These are phyloP conservation scores for Candida incommunis DNA, from an alignment of 805 yeast species.

Conservation along the genomic window DNA sequence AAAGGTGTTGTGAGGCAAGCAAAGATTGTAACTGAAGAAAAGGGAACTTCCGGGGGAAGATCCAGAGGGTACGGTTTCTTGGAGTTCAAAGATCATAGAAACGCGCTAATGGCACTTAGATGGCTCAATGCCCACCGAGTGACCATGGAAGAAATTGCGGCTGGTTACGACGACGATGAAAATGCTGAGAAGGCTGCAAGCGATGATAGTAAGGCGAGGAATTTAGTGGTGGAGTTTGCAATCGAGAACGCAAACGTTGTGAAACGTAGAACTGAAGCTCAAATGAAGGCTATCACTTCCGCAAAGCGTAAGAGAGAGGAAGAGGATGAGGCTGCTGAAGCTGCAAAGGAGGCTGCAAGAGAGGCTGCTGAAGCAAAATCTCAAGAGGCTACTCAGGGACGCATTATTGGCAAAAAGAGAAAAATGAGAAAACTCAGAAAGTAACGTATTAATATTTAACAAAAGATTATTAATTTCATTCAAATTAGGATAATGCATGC, in stretches of 20 bases:
- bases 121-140: conserved; percentile 95
- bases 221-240: conserved; percentile 88
- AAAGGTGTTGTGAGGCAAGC: conserved; percentile 89
- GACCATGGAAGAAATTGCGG: conserved; percentile 43
- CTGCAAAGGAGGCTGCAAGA: conserved; percentile 7
- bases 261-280: conserved; percentile 64
- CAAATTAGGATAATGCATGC: too few relatives aligned
- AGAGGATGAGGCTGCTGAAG: conserved; percentile 9
- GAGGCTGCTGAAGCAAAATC: background rate
- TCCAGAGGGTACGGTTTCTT: conserved; percentile 95
- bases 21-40: conserved; percentile 83
- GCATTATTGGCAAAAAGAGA: conserved; percentile 22
- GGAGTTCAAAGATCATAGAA: conserved; percentile 81
- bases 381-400: conserved; percentile 7
- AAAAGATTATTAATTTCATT: too few relatives aligned
- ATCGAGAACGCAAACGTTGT: conserved; percentile 90
- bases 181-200: conserved; percentile 8
- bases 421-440: conserved; percentile 14
- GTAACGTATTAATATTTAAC: background rate
- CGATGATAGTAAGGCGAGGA: conserved; percentile 38
- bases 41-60: conserved; percentile 79
- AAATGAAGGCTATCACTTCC: conserved; percentile 10
- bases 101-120: conserved; percentile 90
- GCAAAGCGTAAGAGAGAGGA: conserved; percentile 15
- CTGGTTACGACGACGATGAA: conserved; percentile 13